phyloP scores from a whole-genome alignment of 2,329 filamentous ascomycete species.

The Pestalotiopsis sp. region DNA sequence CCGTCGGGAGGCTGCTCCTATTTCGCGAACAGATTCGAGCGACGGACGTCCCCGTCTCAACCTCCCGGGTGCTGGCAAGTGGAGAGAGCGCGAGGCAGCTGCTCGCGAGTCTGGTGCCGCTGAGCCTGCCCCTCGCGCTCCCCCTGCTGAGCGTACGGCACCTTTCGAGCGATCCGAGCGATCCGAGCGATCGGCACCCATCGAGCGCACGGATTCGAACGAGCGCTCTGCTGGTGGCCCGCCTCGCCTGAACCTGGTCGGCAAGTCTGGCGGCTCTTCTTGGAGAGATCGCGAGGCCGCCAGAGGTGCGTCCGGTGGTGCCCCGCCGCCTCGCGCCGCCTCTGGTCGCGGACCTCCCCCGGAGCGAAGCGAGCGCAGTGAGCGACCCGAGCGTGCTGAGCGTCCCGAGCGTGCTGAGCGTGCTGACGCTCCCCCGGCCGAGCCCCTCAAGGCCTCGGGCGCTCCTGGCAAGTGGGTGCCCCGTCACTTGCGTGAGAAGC shows the following conservation, averaged over 20 bases:
- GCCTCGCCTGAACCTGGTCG: constrained; percentile 57
- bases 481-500: constrained; percentile 42
- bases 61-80: constrained; percentile 40
- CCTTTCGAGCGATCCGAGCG: constrained; percentile 38
- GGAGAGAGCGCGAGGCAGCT: constrained; percentile 44
- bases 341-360: constrained; percentile 17
- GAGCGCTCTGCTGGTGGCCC: constrained; percentile 46
- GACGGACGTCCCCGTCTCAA: constrained; percentile 28
- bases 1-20: constrained; percentile 40
- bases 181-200: constrained; percentile 14
- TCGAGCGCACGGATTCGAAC: constrained; percentile 21
- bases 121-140: constrained; percentile 31
- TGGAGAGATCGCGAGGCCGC: constrained; percentile 65
- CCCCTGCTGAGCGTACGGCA: constrained; percentile 29
- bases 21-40: constrained; percentile 38
- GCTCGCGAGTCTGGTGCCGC: constrained; percentile 29
- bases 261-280: constrained; percentile 45
- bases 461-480: constrained; percentile 64
- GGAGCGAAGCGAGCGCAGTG: constrained; percentile 9
- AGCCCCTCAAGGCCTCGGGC: constrained; percentile 56
- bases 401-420: constrained; percentile 6
- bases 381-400: constrained; percentile 9
- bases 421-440: constrained; percentile 41
- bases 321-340: constrained; percentile 11
- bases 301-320: constrained; percentile 37